Conservation (phyloP, 202 grass and related monocot species). For the Panicum hallii region DNA sequence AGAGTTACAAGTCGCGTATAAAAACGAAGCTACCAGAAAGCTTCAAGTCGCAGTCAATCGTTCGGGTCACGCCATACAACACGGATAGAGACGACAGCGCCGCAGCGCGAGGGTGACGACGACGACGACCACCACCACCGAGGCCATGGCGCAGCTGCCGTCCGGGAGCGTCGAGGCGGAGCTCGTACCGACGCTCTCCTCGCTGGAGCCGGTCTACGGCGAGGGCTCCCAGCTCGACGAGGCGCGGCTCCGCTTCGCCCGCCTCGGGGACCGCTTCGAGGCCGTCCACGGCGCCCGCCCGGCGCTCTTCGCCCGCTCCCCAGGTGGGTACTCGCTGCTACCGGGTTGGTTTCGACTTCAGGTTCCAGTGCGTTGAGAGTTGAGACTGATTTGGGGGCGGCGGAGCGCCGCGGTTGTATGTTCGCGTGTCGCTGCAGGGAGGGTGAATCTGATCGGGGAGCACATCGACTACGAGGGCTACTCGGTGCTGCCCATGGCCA, state of each 20-base stretch:
- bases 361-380: not conserved
- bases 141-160: slow-evolving; percentile 6
- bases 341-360: not conserved
- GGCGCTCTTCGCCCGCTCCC: slow-evolving; percentile 78
- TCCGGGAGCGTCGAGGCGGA: slow-evolving; percentile 45
- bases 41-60: slow-evolving; percentile 3
- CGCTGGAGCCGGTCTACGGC: slow-evolving; percentile 81
- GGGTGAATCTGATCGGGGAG: slow-evolving; percentile 98
- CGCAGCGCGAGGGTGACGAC: not conserved
- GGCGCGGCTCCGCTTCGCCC: slow-evolving; percentile 80
- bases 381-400: not conserved
- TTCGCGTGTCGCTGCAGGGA: slow-evolving; percentile 45
- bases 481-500: slow-evolving; percentile 98
- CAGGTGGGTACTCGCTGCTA: slow-evolving; percentile 51
- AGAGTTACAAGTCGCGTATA: not conserved
- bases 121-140: not conserved
- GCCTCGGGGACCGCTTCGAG: slow-evolving; percentile 77
- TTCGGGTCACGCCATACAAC: slow-evolving; percentile 27
- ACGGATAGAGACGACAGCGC: slow-evolving; percentile 37
- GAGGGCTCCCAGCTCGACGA: slow-evolving; percentile 73
- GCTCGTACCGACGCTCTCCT: slow-evolving; percentile 63
- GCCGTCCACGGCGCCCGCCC: slow-evolving; percentile 63
- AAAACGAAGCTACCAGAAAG: not conserved
- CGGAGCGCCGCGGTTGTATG: not conserved
- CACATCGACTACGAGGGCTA: slow-evolving; percentile 99